Evolutionary conservation across 192 early-diverging fungal genomes (phyloP).

Genomic region (Thamnidium elegans): DNA sequence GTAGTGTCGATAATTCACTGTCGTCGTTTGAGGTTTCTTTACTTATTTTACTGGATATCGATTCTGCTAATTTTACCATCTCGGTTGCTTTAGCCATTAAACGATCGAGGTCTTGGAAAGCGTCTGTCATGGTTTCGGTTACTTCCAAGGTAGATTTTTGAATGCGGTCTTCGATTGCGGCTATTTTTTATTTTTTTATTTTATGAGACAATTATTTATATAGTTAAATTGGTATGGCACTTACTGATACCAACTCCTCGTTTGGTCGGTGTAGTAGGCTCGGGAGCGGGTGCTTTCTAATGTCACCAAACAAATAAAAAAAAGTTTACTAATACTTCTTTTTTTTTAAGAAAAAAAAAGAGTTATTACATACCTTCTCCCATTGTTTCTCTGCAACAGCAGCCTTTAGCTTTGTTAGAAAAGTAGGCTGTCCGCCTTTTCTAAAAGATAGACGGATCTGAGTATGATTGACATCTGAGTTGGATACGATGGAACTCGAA

Average conservation of each 20-base stretch:
- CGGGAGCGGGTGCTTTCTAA: conserved; percentile 1
- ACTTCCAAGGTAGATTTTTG: conserved; percentile 62
- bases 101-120: conserved; percentile 86
- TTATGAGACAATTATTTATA: neutral
- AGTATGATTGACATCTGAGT: neutral
- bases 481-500: conserved; percentile 31
- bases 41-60: conserved; percentile 56
- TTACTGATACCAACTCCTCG: conserved; percentile 28
- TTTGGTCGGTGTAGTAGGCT: neutral
- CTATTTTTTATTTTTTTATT: conserved; percentile 30
- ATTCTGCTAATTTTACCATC: conserved; percentile 78
- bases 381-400: conserved; percentile 61
- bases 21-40: conserved; percentile 33
- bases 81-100: conserved; percentile 86
- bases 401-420: conserved; percentile 60
- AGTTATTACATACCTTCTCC: conserved; percentile 46
- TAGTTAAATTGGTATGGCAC: neutral
- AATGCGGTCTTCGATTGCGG: conserved; percentile 62
- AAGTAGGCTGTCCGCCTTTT: conserved; percentile 60
- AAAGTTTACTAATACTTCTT: neutral
- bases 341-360: no score
- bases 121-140: conserved; percentile 69
- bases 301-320: neutral
- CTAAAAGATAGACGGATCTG: conserved; percentile 79
- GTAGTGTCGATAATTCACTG: conserved; percentile 53